A percentile compares a stretch with the other conserved stretches of the same genome.
Conservation (phyloP, 1,139 yeast species). For the Kurtzmaniella quercitrusa region DNA sequence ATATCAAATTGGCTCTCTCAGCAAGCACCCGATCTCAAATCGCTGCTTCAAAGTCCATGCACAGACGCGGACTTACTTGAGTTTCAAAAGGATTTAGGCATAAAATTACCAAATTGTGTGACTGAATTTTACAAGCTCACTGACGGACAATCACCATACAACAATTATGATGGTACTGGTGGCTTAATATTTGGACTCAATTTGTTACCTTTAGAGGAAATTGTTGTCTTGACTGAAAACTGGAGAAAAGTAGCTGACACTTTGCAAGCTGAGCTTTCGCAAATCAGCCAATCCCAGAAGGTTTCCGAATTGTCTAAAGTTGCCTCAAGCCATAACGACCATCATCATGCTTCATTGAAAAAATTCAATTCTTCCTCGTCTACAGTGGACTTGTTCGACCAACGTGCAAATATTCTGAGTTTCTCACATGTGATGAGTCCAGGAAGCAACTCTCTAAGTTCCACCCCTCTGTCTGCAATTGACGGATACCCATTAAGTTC, state of each 20-base stretch:
- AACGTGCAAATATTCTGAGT: neutral
- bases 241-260: conserved; percentile 64
- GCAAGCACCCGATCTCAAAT: conserved; percentile 52
- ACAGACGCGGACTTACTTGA: conserved; percentile 58
- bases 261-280: conserved; percentile 29
- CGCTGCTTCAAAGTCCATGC: conserved; percentile 59
- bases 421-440: neutral
- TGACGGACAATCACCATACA: conserved; percentile 61
- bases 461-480: conserved; percentile 2
- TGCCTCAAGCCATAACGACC: conserved; percentile 20
- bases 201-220: conserved; percentile 61
- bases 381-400: conserved; percentile 1
- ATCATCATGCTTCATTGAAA: conserved; percentile 16
- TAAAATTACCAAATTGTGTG: conserved; percentile 57
- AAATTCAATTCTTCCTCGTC: conserved; percentile 13
- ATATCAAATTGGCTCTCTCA: conserved; percentile 58
- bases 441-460: conserved; percentile 3
- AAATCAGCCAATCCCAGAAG: conserved; percentile 17
- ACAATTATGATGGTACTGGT: conserved; percentile 45
- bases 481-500: neutral
- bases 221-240: conserved; percentile 57
- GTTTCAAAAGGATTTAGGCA: conserved; percentile 60
- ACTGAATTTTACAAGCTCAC: conserved; percentile 57
- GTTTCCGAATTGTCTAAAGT: conserved; percentile 24
- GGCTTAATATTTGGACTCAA: conserved; percentile 65